phyloP scores from a whole-genome alignment of 495 filamentous ascomycete genomes.

The Sabuloglossum arenarium region DNA sequence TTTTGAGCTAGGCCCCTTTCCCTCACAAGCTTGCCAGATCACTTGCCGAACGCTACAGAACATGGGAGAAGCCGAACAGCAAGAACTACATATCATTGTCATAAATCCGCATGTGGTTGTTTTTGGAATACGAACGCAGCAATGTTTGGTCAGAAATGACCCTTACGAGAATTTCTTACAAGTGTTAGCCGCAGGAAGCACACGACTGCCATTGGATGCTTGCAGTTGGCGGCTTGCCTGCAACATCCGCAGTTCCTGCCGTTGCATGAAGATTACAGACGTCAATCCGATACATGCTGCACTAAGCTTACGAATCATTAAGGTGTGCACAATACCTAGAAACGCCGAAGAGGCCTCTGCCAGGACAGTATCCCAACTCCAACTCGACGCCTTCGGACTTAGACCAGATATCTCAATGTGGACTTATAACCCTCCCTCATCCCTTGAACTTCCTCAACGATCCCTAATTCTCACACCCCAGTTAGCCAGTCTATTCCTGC shows the following conservation, averaged over 20 bases:
- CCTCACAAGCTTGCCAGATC: not conserved
- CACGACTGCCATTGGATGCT: not conserved
- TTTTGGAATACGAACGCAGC: not conserved
- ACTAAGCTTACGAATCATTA: not conserved
- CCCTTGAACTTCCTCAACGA: conserved; percentile 61
- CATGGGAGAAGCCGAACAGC: not conserved
- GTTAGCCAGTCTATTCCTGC: conserved; percentile 3
- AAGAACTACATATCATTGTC: not conserved
- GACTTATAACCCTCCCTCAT: too few species aligned
- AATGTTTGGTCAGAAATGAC: not conserved
- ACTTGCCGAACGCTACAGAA: not conserved
- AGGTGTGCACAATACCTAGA: not conserved
- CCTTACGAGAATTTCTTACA: not conserved
- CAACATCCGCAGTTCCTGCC: not conserved
- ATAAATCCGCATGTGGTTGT: not conserved
- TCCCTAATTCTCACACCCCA: conserved; percentile 22
- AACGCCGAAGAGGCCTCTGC: not conserved
- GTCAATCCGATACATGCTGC: not conserved
- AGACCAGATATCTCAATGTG: too few species aligned
- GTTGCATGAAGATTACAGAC: not conserved
- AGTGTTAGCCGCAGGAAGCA: not conserved
- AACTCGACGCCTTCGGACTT: too few species aligned
- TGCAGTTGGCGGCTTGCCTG: not conserved
- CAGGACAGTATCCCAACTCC: not conserved
- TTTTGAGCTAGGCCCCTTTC: conserved; percentile 3